phyloP scores from a whole-genome alignment of 495 filamentous ascomycete genomes.

The Penicillium diatomitis region DNA sequence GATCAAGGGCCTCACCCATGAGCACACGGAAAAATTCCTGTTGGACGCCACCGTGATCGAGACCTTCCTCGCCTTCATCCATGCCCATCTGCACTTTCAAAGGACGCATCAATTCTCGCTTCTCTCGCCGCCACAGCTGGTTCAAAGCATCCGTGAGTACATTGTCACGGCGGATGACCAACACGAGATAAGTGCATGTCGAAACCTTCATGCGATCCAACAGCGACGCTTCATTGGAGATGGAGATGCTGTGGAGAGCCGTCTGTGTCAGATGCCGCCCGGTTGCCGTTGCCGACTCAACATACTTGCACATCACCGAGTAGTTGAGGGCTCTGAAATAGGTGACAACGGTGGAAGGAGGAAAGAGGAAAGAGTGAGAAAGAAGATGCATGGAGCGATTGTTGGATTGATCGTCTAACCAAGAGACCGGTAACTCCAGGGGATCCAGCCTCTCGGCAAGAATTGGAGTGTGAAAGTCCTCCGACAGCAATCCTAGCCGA shows the following conservation, averaged over 20 bases:
- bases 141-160: conserved; percentile 73
- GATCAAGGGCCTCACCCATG: conserved; percentile 65
- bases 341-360: conserved; percentile 58
- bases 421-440: conserved; percentile 65
- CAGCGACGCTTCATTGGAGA: conserved; percentile 41
- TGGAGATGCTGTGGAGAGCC: conserved; percentile 34
- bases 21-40: conserved; percentile 89
- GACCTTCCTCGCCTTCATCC: conserved; percentile 72
- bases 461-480: conserved; percentile 65
- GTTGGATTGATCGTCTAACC: conserved; percentile 46
- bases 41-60: conserved; percentile 89
- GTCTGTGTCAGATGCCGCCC: conserved; percentile 53
- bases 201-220: conserved; percentile 54
- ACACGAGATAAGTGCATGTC: conserved; percentile 61
- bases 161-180: conserved; percentile 63
- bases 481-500: conserved; percentile 51
- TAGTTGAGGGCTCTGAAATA: conserved; percentile 90
- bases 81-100: conserved; percentile 82
- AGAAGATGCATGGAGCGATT: conserved; percentile 66
- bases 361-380: conserved; percentile 75
- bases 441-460: conserved; percentile 70
- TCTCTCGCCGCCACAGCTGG: conserved; percentile 79
- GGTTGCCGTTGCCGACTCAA: conserved; percentile 58
- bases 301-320: conserved; percentile 67
- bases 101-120: conserved; percentile 71